phyloP scores from a whole-genome alignment of 1,284 basidiomycete species.

The Moesziomyces globuligerus region DNA sequence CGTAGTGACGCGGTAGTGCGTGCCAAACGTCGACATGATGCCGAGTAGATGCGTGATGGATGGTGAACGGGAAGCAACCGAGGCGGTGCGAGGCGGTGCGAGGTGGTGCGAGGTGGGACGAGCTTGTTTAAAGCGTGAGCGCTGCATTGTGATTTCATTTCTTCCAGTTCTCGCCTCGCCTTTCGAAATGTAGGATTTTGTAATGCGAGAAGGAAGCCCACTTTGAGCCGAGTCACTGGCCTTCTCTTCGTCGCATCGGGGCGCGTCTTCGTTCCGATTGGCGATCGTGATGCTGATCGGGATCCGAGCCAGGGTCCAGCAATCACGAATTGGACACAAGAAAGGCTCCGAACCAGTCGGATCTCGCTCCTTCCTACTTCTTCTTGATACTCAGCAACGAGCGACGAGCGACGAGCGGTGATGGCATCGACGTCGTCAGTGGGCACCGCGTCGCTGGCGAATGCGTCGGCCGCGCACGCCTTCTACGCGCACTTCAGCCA shows the following conservation, averaged over 20 bases:
- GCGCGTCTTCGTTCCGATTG: no score
- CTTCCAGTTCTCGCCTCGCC: background rate
- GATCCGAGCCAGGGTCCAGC: no score
- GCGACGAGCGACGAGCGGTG: no score
- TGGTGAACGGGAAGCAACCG: background rate
- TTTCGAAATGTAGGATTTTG: constrained; percentile 12
- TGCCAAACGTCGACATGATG: constrained; percentile 91
- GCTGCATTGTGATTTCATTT: background rate
- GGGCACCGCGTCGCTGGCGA: constrained; percentile 22
- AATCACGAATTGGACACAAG: no score
- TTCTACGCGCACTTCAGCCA: constrained; percentile 33
- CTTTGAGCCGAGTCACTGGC: no score
- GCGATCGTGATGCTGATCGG: no score
- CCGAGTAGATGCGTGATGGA: background rate
- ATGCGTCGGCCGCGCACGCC: constrained; percentile 20
- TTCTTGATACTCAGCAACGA: no score
- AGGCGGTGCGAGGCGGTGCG: background rate
- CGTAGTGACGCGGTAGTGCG: constrained; percentile 90
- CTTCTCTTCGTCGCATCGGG: no score
- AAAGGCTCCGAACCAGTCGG: no score
- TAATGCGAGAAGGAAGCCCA: no score
- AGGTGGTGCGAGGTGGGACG: background rate
- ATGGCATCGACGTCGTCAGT: constrained; percentile 41
- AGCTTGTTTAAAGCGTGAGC: background rate
- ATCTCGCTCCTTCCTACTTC: no score